Base-by-base conservation (phyloP, 441 rosid species). In the Codiaeum variegatum region DNA sequence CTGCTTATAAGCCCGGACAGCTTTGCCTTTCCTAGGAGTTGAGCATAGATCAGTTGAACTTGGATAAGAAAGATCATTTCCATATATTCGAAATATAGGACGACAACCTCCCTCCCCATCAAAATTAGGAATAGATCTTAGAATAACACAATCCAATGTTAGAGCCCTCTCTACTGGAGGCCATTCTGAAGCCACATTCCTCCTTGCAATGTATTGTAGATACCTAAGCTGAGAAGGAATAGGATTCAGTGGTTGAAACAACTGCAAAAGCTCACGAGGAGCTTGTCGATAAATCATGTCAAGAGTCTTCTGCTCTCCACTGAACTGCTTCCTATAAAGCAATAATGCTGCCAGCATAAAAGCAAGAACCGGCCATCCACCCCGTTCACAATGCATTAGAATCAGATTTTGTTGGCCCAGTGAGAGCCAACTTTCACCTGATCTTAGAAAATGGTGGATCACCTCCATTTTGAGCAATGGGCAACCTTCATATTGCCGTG, bases 331-430 rank as follows among this genome's bases (percentile, higher is more conserved):
- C 70, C 88, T 76, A 69, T 92, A 88, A 44, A 94, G 73, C 80
- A 92, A 75, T 42, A 94, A 89, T 15, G 94, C 90, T 67, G 98
- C 88, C n/a, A 94, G 93, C 97, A 92, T 87, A 76, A 92, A 94
- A 19, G 96, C 97, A 81, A 94, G 66, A 79, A 89, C 87, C 5
- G 98, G 99, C 97, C 96, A 92, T 34, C 94, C 94, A 19, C 98
- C 94, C 46, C 81, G 79, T 80, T 91, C 99, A 62, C 98, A 90
- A 75, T 94, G 94, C 82, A 88, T 80, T 81, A 92, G 71, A 70
- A 94, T 77, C 82, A 92, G 76, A 65, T 94, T 94, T 80, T 90
- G 88, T 62, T 80, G 91, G 70, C 89, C 88, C 51, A 90, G 84
- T 47, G 88, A 69, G 31, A 94, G 78, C 98, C 98, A 94, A 73